Percentiles rank a stretch among this genome's conserved stretches.
Conservation (phyloP, 805 yeast species). For the Ascoidea tarda region DNA sequence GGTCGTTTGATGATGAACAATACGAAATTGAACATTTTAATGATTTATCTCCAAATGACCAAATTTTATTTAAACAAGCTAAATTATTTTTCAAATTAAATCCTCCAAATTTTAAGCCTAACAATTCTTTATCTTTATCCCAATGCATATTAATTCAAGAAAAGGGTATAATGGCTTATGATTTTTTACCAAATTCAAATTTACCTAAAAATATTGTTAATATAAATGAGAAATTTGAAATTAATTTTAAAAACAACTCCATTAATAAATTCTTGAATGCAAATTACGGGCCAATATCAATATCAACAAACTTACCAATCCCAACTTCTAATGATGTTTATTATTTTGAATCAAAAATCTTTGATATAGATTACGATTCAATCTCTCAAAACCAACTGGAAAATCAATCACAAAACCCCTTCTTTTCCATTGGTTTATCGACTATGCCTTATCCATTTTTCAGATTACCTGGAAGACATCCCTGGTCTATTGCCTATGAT, state of each 20-base stretch:
- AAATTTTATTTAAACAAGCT: conserved; percentile 24
- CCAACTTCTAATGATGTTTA: conserved; percentile 76
- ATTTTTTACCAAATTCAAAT: conserved; percentile 38
- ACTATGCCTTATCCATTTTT: conserved; percentile 89
- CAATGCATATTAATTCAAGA: conserved; percentile 64
- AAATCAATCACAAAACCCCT: not conserved
- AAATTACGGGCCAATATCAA: conserved; percentile 33
- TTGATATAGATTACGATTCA: conserved; percentile 24
- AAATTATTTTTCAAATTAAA: conserved; percentile 22
- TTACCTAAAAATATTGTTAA: conserved; percentile 39
- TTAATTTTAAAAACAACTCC: conserved; percentile 21
- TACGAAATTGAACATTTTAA: conserved; percentile 8
- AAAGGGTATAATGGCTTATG: conserved; percentile 85
- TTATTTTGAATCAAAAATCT: conserved; percentile 80
- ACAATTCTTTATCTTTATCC: conserved; percentile 24
- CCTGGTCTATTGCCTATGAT: conserved; percentile 77
- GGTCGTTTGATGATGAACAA: conserved; percentile 10
- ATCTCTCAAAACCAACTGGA: conserved; percentile 21
- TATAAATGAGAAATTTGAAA: conserved; percentile 51
- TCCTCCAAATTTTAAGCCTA: conserved; percentile 29
- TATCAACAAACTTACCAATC: conserved; percentile 73
- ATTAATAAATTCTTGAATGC: conserved; percentile 19
- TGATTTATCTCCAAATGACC: conserved; percentile 17
- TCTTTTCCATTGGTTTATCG: conserved; percentile 65
- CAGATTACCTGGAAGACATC: conserved; percentile 84